Evolutionary conservation across 2,329 filamentous ascomycete genomes (phyloP).

Genomic region (Aspergillus sp.): DNA sequence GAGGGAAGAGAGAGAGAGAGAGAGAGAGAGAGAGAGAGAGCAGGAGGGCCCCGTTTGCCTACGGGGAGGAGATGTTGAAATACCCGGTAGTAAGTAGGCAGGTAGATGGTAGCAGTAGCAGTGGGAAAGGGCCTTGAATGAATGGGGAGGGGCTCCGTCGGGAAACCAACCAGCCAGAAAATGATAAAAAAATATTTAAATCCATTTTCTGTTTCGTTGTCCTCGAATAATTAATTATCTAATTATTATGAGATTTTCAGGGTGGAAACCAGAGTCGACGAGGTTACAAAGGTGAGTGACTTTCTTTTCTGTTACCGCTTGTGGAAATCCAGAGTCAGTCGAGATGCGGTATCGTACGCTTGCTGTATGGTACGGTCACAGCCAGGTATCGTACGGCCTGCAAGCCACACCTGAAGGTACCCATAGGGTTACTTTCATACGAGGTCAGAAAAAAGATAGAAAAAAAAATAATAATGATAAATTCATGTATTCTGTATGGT

Average conservation of each 20-base stretch:
- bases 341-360: background rate
- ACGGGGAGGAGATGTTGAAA: conserved; percentile 21
- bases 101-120: conserved; percentile 1
- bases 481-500: no score
- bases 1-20: conserved; percentile 4
- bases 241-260: conserved; percentile 8
- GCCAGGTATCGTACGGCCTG: no score
- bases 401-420: no score
- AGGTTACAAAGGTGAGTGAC: conserved; percentile 14
- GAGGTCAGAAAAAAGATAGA: no score
- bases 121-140: background rate
- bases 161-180: conserved; percentile 2
- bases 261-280: conserved; percentile 10
- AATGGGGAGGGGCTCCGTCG: background rate
- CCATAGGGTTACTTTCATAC: no score
- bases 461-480: no score
- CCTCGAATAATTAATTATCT: background rate
- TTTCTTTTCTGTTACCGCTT: conserved; percentile 12
- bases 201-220: background rate
- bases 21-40: background rate
- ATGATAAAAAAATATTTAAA: background rate
- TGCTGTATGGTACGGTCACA: no score
- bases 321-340: conserved; percentile 6
- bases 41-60: background rate
- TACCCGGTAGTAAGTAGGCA: conserved; percentile 12